Evolutionary conservation across 331 rosid species (phyloP).

Genomic region (Erythrophleum ivorense): DNA sequence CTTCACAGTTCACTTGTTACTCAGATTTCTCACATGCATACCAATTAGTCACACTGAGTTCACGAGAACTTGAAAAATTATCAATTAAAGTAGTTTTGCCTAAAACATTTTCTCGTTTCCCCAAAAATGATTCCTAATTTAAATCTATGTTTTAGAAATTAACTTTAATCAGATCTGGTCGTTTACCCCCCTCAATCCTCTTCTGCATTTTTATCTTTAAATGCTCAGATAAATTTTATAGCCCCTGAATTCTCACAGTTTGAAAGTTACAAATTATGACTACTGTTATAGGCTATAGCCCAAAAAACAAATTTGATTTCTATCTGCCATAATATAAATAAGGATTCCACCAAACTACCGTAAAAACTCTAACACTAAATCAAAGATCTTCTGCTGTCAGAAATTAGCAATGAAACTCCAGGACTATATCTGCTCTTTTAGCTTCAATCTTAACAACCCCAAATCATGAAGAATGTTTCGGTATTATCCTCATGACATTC

Average conservation of each 20-base stretch:
- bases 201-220: not conserved
- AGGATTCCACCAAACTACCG: conserved; percentile 7
- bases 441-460: not conserved
- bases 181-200: not conserved
- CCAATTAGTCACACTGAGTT: not conserved
- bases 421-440: not conserved
- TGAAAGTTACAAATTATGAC: not conserved
- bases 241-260: conserved; percentile 19
- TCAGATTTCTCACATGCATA: not conserved
- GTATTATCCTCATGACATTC: not conserved
- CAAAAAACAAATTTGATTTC: too few species aligned
- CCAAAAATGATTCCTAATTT: not conserved
- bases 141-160: not conserved
- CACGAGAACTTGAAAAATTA: not conserved
- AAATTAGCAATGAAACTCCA: conserved; percentile 14
- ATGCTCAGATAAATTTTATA: conserved; percentile 22
- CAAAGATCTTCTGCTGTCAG: conserved; percentile 16
- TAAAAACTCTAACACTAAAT: conserved; percentile 26
- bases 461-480: not conserved
- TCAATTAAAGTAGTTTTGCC: not conserved
- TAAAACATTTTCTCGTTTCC: conserved; percentile 17
- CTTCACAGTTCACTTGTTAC: not conserved
- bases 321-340: not conserved
- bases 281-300: not conserved
- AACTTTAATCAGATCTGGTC: not conserved